These are phyloP conservation scores for Cicer bijugum DNA, from an alignment of 306 rosid species.

Conservation along the genomic window DNA sequence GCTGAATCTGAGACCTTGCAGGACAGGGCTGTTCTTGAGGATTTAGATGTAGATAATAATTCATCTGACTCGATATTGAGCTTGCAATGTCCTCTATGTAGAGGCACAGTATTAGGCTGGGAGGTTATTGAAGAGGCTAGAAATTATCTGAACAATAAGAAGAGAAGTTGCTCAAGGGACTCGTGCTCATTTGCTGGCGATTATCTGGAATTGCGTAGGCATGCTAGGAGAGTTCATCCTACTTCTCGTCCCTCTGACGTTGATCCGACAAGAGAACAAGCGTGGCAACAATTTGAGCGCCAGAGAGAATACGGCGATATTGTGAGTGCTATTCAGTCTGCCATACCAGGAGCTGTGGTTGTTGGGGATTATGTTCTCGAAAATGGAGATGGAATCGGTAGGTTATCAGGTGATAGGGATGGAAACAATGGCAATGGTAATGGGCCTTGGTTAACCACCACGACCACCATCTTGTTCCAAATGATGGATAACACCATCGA, in stretches of 20 bases:
- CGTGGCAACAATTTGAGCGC: slow-evolving; percentile 81
- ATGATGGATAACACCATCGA: slow-evolving; percentile 73
- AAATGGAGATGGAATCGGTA: slow-evolving; percentile 73
- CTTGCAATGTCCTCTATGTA: slow-evolving; percentile 84
- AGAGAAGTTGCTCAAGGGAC: slow-evolving; percentile 87
- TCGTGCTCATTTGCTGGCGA: slow-evolving; percentile 82
- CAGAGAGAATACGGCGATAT: slow-evolving; percentile 92
- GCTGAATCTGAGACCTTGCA: slow-evolving; percentile 76
- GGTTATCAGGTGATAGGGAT: slow-evolving; percentile 60
- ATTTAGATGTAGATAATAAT: slow-evolving; percentile 62
- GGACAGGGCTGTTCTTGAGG: slow-evolving; percentile 71
- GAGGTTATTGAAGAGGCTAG: slow-evolving; percentile 89
- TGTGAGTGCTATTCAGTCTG: slow-evolving; percentile 86
- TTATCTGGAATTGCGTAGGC: slow-evolving; percentile 86
- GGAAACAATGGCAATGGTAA: slow-evolving; percentile 52
- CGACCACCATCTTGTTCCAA: slow-evolving; percentile 74
- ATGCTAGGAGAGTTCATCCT: slow-evolving; percentile 92
- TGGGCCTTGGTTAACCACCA: slow-evolving; percentile 73
- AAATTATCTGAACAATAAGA: slow-evolving; percentile 80
- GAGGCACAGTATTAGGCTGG: slow-evolving; percentile 82
- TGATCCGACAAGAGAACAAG: slow-evolving; percentile 83
- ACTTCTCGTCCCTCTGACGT: slow-evolving; percentile 70
- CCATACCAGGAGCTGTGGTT: slow-evolving; percentile 84
- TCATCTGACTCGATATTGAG: slow-evolving; percentile 59
- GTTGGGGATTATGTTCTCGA: slow-evolving; percentile 88